These are phyloP conservation scores for Aspergillus mulundensis DNA, from an alignment of 495 filamentous ascomycete genomes.

Conservation along the genomic window DNA sequence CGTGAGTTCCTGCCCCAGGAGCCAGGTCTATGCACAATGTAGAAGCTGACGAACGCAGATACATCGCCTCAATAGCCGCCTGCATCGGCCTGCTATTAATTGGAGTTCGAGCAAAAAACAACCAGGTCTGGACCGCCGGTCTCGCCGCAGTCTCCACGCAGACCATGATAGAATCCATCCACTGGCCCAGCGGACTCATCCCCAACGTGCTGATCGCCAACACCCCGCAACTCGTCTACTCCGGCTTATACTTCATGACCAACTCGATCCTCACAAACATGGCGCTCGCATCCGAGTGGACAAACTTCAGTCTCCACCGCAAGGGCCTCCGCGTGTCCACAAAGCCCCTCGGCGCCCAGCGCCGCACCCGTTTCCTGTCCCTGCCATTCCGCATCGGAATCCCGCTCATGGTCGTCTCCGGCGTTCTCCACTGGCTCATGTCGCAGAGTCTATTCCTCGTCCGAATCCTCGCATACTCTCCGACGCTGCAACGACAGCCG, in stretches of 20 bases:
- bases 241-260: conserved; percentile 38
- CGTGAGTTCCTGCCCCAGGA: neutral
- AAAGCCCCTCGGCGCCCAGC: conserved; percentile 35
- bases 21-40: neutral
- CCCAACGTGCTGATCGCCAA: conserved; percentile 24
- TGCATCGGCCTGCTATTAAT: neutral
- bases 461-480: conserved; percentile 16
- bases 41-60: neutral
- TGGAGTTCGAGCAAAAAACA: neutral
- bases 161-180: neutral
- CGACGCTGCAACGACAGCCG: neutral
- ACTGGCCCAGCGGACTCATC: neutral
- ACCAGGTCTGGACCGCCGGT: conserved; percentile 20
- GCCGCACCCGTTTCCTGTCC: conserved; percentile 37
- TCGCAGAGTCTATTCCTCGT: conserved; percentile 41
- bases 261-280: conserved; percentile 39
- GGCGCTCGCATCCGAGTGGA: conserved; percentile 36
- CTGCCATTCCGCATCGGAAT: conserved; percentile 37
- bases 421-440: conserved; percentile 37
- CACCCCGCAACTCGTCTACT: conserved; percentile 40
- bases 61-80: neutral
- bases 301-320: conserved; percentile 19
- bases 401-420: conserved; percentile 26
- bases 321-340: conserved; percentile 45
- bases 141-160: neutral